Conservation (phyloP, 2,329 filamentous ascomycete species). For the Talaromyces piceae region DNA sequence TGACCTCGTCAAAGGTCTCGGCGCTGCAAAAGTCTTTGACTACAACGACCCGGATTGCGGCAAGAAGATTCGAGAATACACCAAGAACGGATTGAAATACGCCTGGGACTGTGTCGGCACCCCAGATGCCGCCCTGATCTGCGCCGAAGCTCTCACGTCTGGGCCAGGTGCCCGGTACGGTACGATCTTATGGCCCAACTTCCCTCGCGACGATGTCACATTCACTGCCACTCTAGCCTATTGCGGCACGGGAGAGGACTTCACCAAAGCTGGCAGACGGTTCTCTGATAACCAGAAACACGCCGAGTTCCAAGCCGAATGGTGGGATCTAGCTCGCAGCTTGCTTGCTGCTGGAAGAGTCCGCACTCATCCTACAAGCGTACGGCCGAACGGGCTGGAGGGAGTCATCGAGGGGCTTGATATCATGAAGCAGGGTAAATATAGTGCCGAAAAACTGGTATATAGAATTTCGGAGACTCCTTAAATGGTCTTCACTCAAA, state of each 20-base stretch:
- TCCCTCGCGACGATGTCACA: constrained; percentile 9
- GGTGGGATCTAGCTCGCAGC: constrained; percentile 6
- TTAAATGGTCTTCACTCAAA: too few relatives aligned
- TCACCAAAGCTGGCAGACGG: background rate
- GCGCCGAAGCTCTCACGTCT: constrained; percentile 7
- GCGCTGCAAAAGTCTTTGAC: constrained; percentile 33
- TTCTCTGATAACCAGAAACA: constrained; percentile 7
- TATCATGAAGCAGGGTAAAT: constrained; percentile 4
- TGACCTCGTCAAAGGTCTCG: constrained; percentile 24
- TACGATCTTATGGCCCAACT: background rate
- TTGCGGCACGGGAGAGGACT: constrained; percentile 6
- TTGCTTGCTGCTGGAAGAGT: constrained; percentile 9
- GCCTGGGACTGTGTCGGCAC: constrained; percentile 7
- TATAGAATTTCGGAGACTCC: constrained; percentile 10
- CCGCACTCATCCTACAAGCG: constrained; percentile 5
- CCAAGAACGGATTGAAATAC: constrained; percentile 8
- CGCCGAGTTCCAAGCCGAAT: constrained; percentile 7
- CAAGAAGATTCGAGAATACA: constrained; percentile 24
- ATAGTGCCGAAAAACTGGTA: constrained; percentile 11
- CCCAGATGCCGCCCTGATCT: constrained; percentile 4
- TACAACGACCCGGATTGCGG: constrained; percentile 33
- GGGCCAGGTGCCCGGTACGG: constrained; percentile 9
- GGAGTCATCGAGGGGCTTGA: constrained; percentile 9
- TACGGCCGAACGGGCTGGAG: constrained; percentile 8
- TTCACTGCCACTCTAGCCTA: constrained; percentile 7